These are phyloP conservation scores for Stereocaulon alpinum DNA, from an alignment of 495 filamentous ascomycete genomes.

Conservation along the genomic window DNA sequence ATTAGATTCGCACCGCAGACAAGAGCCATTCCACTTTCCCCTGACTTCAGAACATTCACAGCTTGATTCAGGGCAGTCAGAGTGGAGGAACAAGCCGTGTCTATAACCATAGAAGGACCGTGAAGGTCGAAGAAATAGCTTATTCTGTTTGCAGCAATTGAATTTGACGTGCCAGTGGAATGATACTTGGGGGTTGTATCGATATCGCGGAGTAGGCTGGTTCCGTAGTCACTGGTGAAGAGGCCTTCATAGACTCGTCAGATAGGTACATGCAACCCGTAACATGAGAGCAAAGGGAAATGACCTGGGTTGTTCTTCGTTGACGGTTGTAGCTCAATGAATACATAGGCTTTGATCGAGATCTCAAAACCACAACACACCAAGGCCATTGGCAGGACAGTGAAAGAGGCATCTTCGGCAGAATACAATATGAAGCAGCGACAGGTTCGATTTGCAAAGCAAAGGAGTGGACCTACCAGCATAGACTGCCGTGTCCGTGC, in stretches of 20 bases:
- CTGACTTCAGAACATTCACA: constrained; percentile 38
- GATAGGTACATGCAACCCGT: constrained; percentile 9
- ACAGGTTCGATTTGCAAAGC: no score
- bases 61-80: constrained; percentile 42
- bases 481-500: constrained; percentile 24
- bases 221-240: constrained; percentile 27
- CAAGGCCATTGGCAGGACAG: no score
- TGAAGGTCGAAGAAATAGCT: constrained; percentile 45
- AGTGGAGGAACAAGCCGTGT: constrained; percentile 46
- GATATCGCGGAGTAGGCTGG: constrained; percentile 27
- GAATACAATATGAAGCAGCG: no score
- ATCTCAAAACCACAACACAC: no score
- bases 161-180: constrained; percentile 35
- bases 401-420: no score
- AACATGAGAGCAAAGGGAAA: constrained; percentile 28
- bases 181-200: constrained; percentile 29
- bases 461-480: constrained; percentile 25
- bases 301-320: no score
- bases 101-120: constrained; percentile 43
- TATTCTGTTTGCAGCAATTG: constrained; percentile 42
- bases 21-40: constrained; percentile 40
- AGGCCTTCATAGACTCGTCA: constrained; percentile 2
- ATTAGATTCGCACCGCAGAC: constrained; percentile 51
- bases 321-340: no score
- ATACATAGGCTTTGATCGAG: no score